A percentile compares a stretch with the other conserved stretches of the same genome.
Conservation (phyloP, 2,329 filamentous ascomycete genomes). For the Hypoxylon sp. region DNA sequence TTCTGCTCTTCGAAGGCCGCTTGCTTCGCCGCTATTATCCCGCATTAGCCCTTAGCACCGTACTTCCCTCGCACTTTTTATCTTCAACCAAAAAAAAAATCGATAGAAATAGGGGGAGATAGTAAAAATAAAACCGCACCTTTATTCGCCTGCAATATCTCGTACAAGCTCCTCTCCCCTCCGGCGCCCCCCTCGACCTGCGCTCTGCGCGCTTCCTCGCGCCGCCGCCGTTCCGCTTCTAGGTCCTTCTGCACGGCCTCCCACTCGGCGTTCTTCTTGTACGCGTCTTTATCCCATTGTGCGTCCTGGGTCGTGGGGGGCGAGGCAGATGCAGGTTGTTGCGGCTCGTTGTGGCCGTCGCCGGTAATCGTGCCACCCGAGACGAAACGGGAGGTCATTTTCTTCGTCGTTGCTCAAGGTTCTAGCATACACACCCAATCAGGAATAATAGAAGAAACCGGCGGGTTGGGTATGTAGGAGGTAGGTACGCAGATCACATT, state of each 20-base stretch:
- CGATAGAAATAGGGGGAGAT: constrained; percentile 20
- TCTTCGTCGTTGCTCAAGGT: neutral
- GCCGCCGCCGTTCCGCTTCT: constrained; percentile 70
- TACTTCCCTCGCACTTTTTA: neutral
- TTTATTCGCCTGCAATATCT: constrained; percentile 86
- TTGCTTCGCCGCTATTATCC: constrained; percentile 76
- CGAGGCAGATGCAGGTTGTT: neutral
- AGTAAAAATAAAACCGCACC: constrained; percentile 35
- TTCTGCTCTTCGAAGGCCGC: constrained; percentile 84
- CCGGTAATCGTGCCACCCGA: constrained; percentile 68
- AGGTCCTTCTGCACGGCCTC: constrained; percentile 75
- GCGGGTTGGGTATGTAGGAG: neutral
- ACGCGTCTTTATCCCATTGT: constrained; percentile 43
- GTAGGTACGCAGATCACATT: neutral
- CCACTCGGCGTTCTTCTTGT: constrained; percentile 67
- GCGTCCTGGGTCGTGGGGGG: constrained; percentile 46
- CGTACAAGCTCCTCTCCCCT: constrained; percentile 76
- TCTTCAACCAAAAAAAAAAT: neutral
- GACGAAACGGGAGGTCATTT: constrained; percentile 70
- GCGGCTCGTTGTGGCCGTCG: constrained; percentile 39
- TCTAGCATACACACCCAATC: neutral
- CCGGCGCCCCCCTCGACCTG: constrained; percentile 60
- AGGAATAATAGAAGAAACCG: neutral
- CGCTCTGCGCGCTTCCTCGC: constrained; percentile 65
- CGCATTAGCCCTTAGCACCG: neutral